phyloP scores from a whole-genome alignment of 768 basidiomycete genomes.

The Suillus ampliporus region DNA sequence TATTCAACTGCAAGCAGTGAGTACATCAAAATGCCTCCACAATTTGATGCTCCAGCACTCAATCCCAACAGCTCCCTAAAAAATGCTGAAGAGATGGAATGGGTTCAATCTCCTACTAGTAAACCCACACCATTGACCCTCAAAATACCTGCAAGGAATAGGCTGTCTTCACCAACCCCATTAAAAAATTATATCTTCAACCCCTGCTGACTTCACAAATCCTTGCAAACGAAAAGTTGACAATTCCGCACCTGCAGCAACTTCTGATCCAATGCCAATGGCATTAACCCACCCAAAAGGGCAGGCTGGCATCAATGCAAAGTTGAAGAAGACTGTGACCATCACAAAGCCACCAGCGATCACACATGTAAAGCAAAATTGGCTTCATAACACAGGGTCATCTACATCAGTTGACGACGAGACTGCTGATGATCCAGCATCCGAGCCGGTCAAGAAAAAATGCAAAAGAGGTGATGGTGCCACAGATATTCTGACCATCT shows the following conservation, averaged over 20 bases:
- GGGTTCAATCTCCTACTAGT: constrained; percentile 2
- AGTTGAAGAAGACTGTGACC: background rate
- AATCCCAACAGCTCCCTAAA: background rate
- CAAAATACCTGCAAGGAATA: background rate
- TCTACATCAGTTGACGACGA: background rate
- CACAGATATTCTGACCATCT: background rate
- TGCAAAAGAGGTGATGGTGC: background rate
- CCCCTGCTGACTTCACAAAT: background rate
- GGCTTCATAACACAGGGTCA: background rate
- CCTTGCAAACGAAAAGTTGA: background rate
- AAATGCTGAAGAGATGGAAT: constrained; percentile 1
- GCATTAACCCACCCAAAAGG: background rate
- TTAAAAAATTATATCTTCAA: background rate
- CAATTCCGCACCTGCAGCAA: background rate
- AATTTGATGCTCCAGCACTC: background rate
- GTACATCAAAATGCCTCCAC: background rate
- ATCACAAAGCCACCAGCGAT: background rate
- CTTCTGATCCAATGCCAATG: background rate
- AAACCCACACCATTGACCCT: background rate
- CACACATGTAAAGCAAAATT: background rate
- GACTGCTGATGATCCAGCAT: background rate
- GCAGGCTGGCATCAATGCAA: background rate
- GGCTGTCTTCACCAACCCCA: background rate
- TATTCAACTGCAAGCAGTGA: background rate
- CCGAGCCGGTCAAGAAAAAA: background rate